phyloP scores from a whole-genome alignment of 2,329 filamentous ascomycete genomes.

The Hawksworthiomyces lignivorus region DNA sequence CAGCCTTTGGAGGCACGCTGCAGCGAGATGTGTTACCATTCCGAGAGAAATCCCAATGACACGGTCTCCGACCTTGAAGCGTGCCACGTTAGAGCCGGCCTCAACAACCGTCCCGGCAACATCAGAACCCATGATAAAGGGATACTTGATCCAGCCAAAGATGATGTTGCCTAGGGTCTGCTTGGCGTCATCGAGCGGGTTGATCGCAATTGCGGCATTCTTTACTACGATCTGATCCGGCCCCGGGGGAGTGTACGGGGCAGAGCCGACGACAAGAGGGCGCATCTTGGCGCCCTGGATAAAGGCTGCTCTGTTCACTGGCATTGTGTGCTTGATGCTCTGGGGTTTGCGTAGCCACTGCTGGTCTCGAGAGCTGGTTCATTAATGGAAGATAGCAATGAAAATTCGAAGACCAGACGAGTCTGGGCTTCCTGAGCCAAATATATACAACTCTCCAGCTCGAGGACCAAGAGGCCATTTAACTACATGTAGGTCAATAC shows the following conservation, averaged over 20 bases:
- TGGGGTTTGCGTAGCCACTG: too few species aligned
- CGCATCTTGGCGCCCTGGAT: not conserved
- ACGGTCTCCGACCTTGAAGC: conserved; percentile 24
- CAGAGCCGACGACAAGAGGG: not conserved
- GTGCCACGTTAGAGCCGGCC: conserved; percentile 21
- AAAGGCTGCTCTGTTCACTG: conserved; percentile 1
- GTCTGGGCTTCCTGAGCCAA: too few species aligned
- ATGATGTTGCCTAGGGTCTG: not conserved
- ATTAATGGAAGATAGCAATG: too few species aligned
- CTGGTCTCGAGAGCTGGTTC: too few species aligned
- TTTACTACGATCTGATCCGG: conserved; percentile 1
- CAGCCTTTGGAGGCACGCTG: too few species aligned
- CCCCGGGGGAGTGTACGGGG: not conserved
- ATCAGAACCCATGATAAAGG: conserved; percentile 41
- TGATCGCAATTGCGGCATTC: conserved; percentile 4
- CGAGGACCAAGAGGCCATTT: too few species aligned
- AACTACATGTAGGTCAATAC: too few species aligned
- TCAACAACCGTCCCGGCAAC: conserved; percentile 40
- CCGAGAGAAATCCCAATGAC: conserved; percentile 12
- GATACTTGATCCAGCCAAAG: conserved; percentile 21
- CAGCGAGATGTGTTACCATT: too few species aligned
- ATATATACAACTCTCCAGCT: too few species aligned
- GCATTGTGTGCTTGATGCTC: too few species aligned
- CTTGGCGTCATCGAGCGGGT: conserved; percentile 2
- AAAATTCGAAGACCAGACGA: too few species aligned